Evolutionary conservation across 1,284 basidiomycete species (phyloP), one percentile per base, ranked within the genome.

Genomic region (Cutaneotrichosporon cutaneum): DNA sequence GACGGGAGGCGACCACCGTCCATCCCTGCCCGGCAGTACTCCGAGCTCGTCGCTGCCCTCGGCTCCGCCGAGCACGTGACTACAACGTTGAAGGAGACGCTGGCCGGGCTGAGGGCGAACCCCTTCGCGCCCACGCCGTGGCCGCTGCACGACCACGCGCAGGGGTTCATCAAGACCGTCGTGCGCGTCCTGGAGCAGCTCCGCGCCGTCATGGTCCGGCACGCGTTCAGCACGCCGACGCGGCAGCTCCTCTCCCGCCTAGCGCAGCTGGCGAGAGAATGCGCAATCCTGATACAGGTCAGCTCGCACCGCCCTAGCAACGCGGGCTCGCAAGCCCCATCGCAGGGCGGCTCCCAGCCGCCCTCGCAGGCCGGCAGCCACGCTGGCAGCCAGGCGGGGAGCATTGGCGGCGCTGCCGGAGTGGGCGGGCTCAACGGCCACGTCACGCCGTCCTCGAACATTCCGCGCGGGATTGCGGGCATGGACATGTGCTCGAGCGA

Each of bases 211-310:
- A 79, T 76, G 30, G 65, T 69, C n/a, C 71, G 72, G 33, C 77
- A 81, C 56, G 59, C 65, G 9, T 77, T 79, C 65, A 71, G 74
- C 13, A 44, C 59, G 0, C 48, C 56, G 11, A 73, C 80, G 8
- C 70, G 79, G 27, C 74, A 76, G 56, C 72, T 73, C 11, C 69
- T 80, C 39, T 72, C 72, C 2, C 70, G 73, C 58, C 68, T 82
- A 21, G 81, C 81, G 14, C 78, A 80, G 66, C 74, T 77, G 13
- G 82, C 81, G n/a, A 69, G 80, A 55, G 81, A 82, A 67, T 79
- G 81, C 59, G 80, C 80, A 2, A 81, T 81, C 44, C 63, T 80
- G 53, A 72, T 82, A 24, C 76, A 78, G 60, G 79, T 81, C 4
- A 75, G 75, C 10, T 74, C 70, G 9, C 62, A 78, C 24, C 69